Percentiles rank a stretch among this genome's conserved stretches.
Conservation (phyloP, 2,329 filamentous ascomycete species). For the Colletotrichum abscissum region DNA sequence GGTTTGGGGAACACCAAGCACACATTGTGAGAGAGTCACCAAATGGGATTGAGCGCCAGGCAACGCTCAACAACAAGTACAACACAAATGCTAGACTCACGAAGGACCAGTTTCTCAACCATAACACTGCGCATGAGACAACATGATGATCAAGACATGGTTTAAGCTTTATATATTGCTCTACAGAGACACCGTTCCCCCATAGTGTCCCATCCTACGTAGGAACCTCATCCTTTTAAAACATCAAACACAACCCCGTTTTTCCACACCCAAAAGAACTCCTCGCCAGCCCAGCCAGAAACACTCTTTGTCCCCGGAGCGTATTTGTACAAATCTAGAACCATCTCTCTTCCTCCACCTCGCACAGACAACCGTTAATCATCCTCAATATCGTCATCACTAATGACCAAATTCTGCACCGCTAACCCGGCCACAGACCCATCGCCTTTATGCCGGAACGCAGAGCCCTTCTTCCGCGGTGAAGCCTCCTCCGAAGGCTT, state of each 20-base stretch:
- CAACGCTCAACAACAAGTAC: too few species aligned
- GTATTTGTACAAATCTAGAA: neutral
- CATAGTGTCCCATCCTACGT: neutral
- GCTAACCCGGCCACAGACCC: constrained; percentile 54
- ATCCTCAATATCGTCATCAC: constrained; percentile 89
- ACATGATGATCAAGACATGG: neutral
- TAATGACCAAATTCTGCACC: constrained; percentile 77
- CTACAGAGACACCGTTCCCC: neutral
- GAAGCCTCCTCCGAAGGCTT: constrained; percentile 65
- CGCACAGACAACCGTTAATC: too few species aligned
- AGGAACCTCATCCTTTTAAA: fast-evolving
- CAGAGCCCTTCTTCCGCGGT: constrained; percentile 58
- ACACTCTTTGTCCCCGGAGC: too few species aligned
- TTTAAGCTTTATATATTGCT: neutral
- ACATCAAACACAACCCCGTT: neutral
- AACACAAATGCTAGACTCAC: too few species aligned
- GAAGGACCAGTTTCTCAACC: neutral
- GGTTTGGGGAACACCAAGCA: fast-evolving
- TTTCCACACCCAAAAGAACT: neutral
- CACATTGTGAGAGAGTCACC: too few species aligned
- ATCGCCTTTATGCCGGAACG: constrained; percentile 48
- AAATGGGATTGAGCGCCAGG: too few species aligned
- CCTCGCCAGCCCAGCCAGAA: neutral
- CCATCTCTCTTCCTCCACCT: neutral
- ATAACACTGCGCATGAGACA: fast-evolving